phyloP scores from a whole-genome alignment of 805 yeast genomes.

The Lipomyces mesembrius region DNA sequence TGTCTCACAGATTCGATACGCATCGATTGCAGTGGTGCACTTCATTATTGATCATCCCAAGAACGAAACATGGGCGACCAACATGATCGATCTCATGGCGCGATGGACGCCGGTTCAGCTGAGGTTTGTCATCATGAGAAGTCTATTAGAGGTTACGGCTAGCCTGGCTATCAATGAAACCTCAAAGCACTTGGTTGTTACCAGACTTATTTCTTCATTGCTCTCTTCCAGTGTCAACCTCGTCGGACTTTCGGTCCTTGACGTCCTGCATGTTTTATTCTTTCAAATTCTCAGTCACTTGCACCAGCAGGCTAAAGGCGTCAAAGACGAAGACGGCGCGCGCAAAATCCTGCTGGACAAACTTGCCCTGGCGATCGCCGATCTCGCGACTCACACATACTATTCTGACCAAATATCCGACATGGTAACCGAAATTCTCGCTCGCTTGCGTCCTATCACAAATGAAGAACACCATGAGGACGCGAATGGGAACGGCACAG shows the following conservation, averaged over 20 bases:
- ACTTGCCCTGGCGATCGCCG: constrained; percentile 65
- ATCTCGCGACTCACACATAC: constrained; percentile 75
- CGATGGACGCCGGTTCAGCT: constrained; percentile 81
- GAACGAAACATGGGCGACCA: constrained; percentile 56
- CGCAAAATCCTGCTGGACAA: constrained; percentile 47
- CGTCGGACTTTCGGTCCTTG: constrained; percentile 85
- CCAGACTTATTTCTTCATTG: constrained; percentile 59
- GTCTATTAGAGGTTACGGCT: constrained; percentile 37
- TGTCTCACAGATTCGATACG: constrained; percentile 61
- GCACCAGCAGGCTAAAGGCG: constrained; percentile 20
- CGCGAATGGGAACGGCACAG: constrained; percentile 3
- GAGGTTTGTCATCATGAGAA: constrained; percentile 65
- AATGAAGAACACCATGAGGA: not conserved
- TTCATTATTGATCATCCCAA: constrained; percentile 48
- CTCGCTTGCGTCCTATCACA: constrained; percentile 37
- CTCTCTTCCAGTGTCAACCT: constrained; percentile 79
- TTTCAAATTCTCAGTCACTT: constrained; percentile 48
- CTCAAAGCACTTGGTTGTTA: constrained; percentile 48
- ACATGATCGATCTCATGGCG: constrained; percentile 66
- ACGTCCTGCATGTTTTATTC: constrained; percentile 49
- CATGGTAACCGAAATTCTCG: constrained; percentile 67
- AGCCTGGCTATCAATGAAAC: constrained; percentile 31
- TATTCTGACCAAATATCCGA: constrained; percentile 87
- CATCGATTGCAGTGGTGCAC: constrained; percentile 59
- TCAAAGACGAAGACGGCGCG: constrained; percentile 9